Evolutionary conservation across 768 basidiomycete genomes (phyloP).

Genomic region (Auriculariales sp.): DNA sequence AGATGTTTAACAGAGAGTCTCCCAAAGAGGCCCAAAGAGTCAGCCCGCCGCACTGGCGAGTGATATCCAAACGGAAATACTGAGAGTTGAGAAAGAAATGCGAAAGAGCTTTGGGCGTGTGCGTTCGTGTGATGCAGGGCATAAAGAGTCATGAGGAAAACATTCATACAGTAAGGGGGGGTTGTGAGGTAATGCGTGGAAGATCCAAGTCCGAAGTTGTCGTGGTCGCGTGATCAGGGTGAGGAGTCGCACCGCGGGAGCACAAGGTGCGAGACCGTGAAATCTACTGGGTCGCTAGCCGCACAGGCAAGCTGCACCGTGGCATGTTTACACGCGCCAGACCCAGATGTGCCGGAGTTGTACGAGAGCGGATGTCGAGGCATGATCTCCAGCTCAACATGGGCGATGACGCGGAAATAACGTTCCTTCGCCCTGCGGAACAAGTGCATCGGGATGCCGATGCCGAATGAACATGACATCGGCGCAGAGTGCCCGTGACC

Average conservation of each 20-base stretch:
- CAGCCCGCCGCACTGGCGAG: too few relatives aligned
- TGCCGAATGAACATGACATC: background rate
- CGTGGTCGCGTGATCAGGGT: too few relatives aligned
- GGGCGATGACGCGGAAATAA: background rate
- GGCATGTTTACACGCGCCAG: background rate
- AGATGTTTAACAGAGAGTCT: too few relatives aligned
- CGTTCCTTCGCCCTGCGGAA: background rate
- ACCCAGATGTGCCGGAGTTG: background rate
- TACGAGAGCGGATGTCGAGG: background rate
- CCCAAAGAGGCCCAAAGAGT: too few relatives aligned
- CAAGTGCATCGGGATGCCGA: background rate
- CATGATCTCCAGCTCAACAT: background rate
- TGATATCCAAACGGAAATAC: too few relatives aligned
- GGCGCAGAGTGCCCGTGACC: background rate
- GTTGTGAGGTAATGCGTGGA: too few relatives aligned
- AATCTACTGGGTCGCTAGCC: background rate
- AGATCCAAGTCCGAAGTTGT: too few relatives aligned
- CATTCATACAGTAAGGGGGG: too few relatives aligned
- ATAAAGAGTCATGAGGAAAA: too few relatives aligned
- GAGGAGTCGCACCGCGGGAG: background rate
- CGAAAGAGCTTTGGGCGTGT: too few relatives aligned
- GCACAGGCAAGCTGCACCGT: background rate
- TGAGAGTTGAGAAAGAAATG: too few relatives aligned
- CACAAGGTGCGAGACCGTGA: background rate
- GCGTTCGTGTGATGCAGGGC: too few relatives aligned